These are phyloP conservation scores for Colletotrichum sp. DNA, from an alignment of 2,329 filamentous ascomycete genomes.

Conservation along the genomic window DNA sequence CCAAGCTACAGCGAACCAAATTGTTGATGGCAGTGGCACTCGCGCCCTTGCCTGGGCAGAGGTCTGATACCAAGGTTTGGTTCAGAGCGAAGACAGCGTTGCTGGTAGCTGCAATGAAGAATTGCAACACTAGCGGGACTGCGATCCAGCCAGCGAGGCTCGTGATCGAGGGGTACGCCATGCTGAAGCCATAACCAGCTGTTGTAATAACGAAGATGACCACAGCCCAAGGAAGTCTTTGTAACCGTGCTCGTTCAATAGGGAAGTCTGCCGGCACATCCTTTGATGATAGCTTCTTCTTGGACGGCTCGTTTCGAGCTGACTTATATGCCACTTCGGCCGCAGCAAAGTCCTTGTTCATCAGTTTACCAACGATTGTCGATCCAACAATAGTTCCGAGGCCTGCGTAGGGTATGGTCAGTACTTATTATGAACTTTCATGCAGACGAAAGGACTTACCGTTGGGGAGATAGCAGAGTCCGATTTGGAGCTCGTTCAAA, in stretches of 20 bases:
- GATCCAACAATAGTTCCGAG: slow-evolving; percentile 46
- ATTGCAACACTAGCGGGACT: slow-evolving; percentile 30
- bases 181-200: slow-evolving; percentile 38
- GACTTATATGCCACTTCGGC: slow-evolving; percentile 24
- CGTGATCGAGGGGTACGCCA: slow-evolving; percentile 20
- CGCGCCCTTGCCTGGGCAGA: slow-evolving; percentile 33
- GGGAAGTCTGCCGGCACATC: slow-evolving; percentile 40
- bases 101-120: slow-evolving; percentile 38
- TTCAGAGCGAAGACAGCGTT: slow-evolving; percentile 41
- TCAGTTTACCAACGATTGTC: slow-evolving; percentile 42
- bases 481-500: slow-evolving; percentile 26
- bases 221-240: slow-evolving; percentile 40
- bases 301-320: slow-evolving; percentile 11
- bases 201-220: slow-evolving; percentile 34
- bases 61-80: slow-evolving; percentile 35
- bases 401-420: neutral
- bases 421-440: fast-evolving
- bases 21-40: slow-evolving; percentile 38
- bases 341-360: slow-evolving; percentile 37
- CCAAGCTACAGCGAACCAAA: slow-evolving; percentile 20
- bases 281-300: slow-evolving; percentile 30
- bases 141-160: slow-evolving; percentile 26
- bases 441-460: neutral
- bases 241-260: slow-evolving; percentile 44
- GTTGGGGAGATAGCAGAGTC: slow-evolving; percentile 29